Base-by-base conservation (phyloP, 2,329 filamentous ascomycete species). In the Cladophialophora bantiana region DNA sequence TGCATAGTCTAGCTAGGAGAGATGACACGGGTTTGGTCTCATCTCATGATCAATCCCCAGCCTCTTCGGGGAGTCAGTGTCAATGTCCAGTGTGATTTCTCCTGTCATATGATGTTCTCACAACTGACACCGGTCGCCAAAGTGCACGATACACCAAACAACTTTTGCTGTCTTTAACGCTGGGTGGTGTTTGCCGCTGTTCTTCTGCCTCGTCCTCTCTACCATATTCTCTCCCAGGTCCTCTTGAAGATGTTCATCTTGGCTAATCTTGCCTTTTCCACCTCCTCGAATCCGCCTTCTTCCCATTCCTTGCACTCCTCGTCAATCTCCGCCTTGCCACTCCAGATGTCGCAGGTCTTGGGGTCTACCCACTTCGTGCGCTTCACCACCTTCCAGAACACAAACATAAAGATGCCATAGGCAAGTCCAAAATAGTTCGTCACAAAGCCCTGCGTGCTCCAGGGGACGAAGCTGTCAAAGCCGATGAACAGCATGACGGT, bases 401-500 rank as follows among this genome's bases (percentile, higher is more conserved):
- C 74, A 71, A 76, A 79, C 71, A 85, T 78, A 6, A 77, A 75
- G 13, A 80, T 71, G 74, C 79, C 82, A 55, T 81, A 80, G 0
- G 74, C 76, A 12, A 80, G 65, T 4, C 81, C 82, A n/a, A 84
- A 78, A 68, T 85, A 84, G 2, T 81, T 80, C 0, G 83, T 85
- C 57, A 86, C 76, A 71, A 86, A 86, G 32, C 78, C 77, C 53
- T 81, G 77, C 7, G 81, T 74, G 55, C 70, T 75, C 76, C 82
- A 85, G 1, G 77, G 59, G 70, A 72, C 74, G 53, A 80, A 79
- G 1, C 75, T 72, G 12, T 75, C 74, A 59, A 78, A 92, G 88
- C 88, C 85, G 15, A 90, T 92, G 61, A 92, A 82, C 2, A 93
- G 75, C 61, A 91, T 89, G 34, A 88, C 77, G 34, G 86, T 77